A percentile compares a stretch with the other conserved stretches of the same genome.
These are phyloP conservation scores for Penicillium coffeae DNA, from an alignment of 495 filamentous ascomycete genomes.

Conservation along the genomic window DNA sequence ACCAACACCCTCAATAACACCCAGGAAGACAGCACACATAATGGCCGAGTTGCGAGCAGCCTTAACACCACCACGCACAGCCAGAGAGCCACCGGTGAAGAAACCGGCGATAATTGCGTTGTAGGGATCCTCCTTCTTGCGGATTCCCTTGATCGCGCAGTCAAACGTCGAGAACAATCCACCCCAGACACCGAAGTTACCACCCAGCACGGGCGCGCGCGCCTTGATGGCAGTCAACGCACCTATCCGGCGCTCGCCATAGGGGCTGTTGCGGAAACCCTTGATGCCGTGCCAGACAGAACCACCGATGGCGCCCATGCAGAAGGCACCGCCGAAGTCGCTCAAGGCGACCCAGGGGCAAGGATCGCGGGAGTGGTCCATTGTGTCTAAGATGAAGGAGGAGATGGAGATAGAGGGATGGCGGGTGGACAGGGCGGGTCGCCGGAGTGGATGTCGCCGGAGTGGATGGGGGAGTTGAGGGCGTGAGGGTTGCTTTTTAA, in stretches of 20 bases:
- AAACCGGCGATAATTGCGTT: constrained; percentile 96
- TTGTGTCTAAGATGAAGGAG: constrained; percentile 36
- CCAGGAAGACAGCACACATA: constrained; percentile 87
- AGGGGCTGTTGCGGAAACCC: constrained; percentile 83
- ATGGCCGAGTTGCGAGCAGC: constrained; percentile 92
- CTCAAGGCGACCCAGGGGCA: constrained; percentile 95
- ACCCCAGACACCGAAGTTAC: constrained; percentile 98
- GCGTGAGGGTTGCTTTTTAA: background rate
- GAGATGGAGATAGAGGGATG: too few relatives aligned
- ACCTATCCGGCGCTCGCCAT: constrained; percentile 93
- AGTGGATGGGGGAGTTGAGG: background rate
- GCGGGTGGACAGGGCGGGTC: background rate
- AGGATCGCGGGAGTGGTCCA: constrained; percentile 95
- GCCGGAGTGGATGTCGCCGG: too few relatives aligned
- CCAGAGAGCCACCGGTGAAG: constrained; percentile 90
- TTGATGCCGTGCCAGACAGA: constrained; percentile 98
- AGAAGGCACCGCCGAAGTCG: constrained; percentile 96
- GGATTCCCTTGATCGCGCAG: constrained; percentile 90
- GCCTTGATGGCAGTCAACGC: constrained; percentile 97
- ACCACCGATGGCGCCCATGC: constrained; percentile 90
- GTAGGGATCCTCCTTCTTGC: constrained; percentile 94
- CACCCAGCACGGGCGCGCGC: constrained; percentile 89
- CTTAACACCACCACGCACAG: constrained; percentile 82
- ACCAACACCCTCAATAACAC: constrained; percentile 95
- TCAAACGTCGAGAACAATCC: constrained; percentile 92